Evolutionary conservation across 192 early-diverging fungal genomes (phyloP).

Genomic region (Diversispora epigaea): DNA sequence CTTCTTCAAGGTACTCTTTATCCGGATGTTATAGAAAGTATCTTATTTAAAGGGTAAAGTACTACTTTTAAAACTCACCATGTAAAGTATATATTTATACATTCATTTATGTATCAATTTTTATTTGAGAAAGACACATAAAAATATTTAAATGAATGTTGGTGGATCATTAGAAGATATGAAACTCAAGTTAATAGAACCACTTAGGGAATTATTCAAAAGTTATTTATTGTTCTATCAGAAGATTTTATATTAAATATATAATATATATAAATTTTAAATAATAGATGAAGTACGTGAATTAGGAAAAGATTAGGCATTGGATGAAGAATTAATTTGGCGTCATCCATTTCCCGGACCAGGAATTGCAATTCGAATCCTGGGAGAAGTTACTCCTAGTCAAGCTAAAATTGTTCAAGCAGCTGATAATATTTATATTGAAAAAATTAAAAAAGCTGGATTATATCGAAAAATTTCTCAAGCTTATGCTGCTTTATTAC

Average conservation of each 20-base stretch:
- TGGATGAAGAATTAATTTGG: constrained; percentile 96
- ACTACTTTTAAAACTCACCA: constrained; percentile 99
- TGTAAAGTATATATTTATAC: constrained; percentile 43
- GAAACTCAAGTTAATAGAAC: constrained; percentile 98
- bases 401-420: constrained; percentile 94
- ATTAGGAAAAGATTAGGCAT: constrained; percentile 81
- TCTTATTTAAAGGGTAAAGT: constrained; percentile 98
- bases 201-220: constrained; percentile 98
- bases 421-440: constrained; percentile 98
- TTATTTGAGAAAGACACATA: neutral
- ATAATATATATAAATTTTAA: neutral
- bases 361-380: constrained; percentile 95
- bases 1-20: constrained; percentile 97
- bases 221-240: neutral
- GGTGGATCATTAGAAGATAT: constrained; percentile 95
- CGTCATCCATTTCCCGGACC: constrained; percentile 99
- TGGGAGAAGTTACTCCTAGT: constrained; percentile 91
- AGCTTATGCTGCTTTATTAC: constrained; percentile 94
- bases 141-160: constrained; percentile 55
- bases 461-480: constrained; percentile 97
- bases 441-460: constrained; percentile 97
- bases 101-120: constrained; percentile 4
- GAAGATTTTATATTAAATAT: too few species aligned
- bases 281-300: constrained; percentile 88
- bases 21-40: constrained; percentile 98